Percentiles rank a stretch among this genome's conserved stretches.
Conservation (phyloP, 345 rosid genomes). For the Aquilaria sinensis region DNA sequence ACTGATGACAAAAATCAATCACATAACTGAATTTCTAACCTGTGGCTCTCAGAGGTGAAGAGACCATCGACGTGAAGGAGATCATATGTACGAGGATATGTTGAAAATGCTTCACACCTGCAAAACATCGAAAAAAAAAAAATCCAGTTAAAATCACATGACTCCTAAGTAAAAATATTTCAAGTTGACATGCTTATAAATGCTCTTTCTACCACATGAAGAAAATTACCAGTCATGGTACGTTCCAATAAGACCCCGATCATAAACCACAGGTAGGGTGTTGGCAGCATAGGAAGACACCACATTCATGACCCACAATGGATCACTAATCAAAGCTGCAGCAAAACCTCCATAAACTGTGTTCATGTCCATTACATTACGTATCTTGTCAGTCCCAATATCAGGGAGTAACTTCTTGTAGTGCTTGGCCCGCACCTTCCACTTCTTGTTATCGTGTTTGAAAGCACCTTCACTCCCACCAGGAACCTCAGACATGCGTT, state of each 20-base stretch:
- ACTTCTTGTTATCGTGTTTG: constrained; percentile 74
- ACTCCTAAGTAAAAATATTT: background rate
- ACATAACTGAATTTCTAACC: constrained; percentile 34
- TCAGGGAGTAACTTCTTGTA: constrained; percentile 85
- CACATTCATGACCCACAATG: constrained; percentile 94
- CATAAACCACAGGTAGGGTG: constrained; percentile 76
- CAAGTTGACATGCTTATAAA: background rate
- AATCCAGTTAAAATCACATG: background rate
- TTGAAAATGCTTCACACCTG: constrained; percentile 98
- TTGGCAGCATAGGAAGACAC: constrained; percentile 80
- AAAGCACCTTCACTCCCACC: constrained; percentile 65
- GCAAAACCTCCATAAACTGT: constrained; percentile 95
- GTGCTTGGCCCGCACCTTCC: constrained; percentile 78
- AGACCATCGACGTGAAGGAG: constrained; percentile 90
- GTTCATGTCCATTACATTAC: constrained; percentile 99
- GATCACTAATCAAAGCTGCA: constrained; percentile 65
- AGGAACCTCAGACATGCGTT: constrained; percentile 58
- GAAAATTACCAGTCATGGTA: constrained; percentile 80
- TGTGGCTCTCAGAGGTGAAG: constrained; percentile 83
- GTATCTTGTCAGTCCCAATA: constrained; percentile 69
- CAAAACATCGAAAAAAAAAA: constrained; percentile 16
- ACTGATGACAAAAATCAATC: background rate
- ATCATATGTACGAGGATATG: constrained; percentile 95
- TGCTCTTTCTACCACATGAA: background rate
- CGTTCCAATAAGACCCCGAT: constrained; percentile 95